Percentiles rank a stretch among this genome's conserved stretches.
These are phyloP conservation scores for Lentinula sp. DNA, from an alignment of 768 basidiomycete species.

Conservation along the genomic window DNA sequence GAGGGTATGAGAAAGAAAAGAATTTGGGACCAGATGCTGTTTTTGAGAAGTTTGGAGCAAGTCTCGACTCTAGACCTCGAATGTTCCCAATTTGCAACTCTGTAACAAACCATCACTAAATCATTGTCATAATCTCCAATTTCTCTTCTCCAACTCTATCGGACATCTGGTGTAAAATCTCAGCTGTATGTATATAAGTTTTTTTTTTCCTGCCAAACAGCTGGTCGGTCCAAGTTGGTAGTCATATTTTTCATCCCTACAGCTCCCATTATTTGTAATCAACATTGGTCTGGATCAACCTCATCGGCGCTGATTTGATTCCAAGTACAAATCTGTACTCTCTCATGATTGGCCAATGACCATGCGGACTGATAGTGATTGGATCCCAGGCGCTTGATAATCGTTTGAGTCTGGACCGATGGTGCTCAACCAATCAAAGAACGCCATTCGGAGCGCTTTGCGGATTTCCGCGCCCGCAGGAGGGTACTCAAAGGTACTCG, in stretches of 20 bases:
- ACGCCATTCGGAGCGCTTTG: not conserved
- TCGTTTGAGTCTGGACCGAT: not conserved
- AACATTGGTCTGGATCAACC: not conserved
- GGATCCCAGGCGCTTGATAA: not conserved
- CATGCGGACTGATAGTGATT: not conserved
- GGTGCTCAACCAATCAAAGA: not conserved
- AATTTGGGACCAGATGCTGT: not conserved
- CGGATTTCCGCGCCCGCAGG: not conserved
- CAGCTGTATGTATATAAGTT: too few relatives aligned
- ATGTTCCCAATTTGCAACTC: not conserved
- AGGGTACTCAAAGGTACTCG: not conserved
- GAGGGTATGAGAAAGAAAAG: slow-evolving; percentile 3
- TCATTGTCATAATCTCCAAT: not conserved
- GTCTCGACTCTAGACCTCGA: slow-evolving; percentile 2
- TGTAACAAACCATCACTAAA: not conserved
- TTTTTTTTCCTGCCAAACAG: too few relatives aligned
- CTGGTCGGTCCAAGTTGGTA: too few relatives aligned
- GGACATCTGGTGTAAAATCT: not conserved
- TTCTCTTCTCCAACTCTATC: not conserved
- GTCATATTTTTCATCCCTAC: too few relatives aligned
- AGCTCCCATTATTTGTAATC: not conserved
- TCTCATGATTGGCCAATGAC: not conserved
- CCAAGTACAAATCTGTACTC: not conserved
- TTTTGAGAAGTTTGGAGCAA: not conserved
- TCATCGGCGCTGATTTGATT: not conserved